A percentile compares a stretch with the other conserved stretches of the same genome.
These are phyloP conservation scores for Salix purpurea DNA, from an alignment of 345 rosid genomes.

Conservation along the genomic window DNA sequence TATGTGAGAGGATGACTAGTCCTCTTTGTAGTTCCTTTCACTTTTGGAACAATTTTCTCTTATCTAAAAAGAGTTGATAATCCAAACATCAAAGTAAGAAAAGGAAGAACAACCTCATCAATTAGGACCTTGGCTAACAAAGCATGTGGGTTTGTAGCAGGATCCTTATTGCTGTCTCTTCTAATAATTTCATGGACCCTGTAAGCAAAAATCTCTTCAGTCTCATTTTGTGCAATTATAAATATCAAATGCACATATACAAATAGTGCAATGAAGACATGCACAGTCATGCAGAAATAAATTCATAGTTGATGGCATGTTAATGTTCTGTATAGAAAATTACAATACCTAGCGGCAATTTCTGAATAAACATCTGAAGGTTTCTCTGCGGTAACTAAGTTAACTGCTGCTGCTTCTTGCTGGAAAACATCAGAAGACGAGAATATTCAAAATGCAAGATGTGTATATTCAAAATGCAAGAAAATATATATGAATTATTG, in stretches of 20 bases:
- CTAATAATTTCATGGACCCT: slow-evolving; percentile 88
- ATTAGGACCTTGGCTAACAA: slow-evolving; percentile 71
- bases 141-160: slow-evolving; percentile 64
- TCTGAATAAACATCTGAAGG: slow-evolving; percentile 97
- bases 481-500: neutral
- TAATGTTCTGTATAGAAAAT: neutral
- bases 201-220: slow-evolving; percentile 16
- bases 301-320: neutral
- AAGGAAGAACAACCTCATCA: slow-evolving; percentile 55
- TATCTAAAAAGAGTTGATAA: neutral
- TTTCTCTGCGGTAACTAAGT: slow-evolving; percentile 71
- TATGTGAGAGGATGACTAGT: neutral
- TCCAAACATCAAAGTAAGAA: slow-evolving; percentile 3
- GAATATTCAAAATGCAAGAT: neutral
- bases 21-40: neutral
- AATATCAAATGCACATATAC: neutral
- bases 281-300: neutral
- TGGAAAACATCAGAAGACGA: slow-evolving; percentile 32
- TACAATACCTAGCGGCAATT: slow-evolving; percentile 76
- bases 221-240: neutral
- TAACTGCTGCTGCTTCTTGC: slow-evolving; percentile 97
- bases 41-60: neutral
- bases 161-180: slow-evolving; percentile 76
- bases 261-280: neutral
- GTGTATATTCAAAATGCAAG: neutral